Conservation (phyloP, 352 stramenopile species). For the Globisporangium emineosum region DNA sequence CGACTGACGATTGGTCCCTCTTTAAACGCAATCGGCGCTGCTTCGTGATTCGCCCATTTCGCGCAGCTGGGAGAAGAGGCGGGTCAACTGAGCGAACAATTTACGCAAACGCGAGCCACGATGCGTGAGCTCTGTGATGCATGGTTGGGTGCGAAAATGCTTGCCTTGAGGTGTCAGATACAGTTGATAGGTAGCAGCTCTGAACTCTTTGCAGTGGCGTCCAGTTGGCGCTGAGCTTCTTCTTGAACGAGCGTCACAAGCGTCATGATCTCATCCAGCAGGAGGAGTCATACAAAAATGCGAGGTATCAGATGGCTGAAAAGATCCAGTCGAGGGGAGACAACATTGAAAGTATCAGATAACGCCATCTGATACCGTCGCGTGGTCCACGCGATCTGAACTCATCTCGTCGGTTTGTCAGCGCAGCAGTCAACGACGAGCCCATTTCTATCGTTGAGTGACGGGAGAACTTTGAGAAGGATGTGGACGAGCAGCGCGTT, state of each 20-base stretch:
- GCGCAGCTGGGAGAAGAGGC: constrained; percentile 2
- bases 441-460: background rate
- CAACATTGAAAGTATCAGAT: background rate
- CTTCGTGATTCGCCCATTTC: background rate
- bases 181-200: background rate
- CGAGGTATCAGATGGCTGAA: background rate
- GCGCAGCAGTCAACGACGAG: background rate
- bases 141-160: background rate
- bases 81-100: background rate
- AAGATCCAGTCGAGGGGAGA: background rate
- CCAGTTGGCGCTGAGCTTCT: background rate
- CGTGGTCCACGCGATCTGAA: constrained; percentile 15
- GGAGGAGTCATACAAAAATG: background rate
- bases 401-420: constrained; percentile 1
- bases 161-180: background rate
- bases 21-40: background rate
- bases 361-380: background rate
- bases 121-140: no score
- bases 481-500: constrained; percentile 26
- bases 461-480: no score
- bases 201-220: background rate
- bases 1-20: background rate
- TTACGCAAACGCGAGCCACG: background rate
- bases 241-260: background rate
- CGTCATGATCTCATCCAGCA: background rate